Conservation (phyloP, 2,329 filamentous ascomycete genomes). For the Leptodontidium sp. region DNA sequence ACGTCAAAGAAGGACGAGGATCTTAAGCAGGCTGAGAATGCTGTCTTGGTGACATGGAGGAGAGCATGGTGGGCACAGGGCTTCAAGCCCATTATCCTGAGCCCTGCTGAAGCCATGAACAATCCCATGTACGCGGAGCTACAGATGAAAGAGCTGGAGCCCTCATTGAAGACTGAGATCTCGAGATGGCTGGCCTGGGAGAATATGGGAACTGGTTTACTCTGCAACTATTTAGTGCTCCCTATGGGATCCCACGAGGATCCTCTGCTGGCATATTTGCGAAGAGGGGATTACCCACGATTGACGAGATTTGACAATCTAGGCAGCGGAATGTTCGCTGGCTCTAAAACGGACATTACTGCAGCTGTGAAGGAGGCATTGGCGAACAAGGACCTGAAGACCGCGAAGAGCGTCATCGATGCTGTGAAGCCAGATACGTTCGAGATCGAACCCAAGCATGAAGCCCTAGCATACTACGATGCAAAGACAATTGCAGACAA, state of each 20-base stretch:
- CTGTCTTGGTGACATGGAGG: slow-evolving; percentile 85
- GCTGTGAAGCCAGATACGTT: slow-evolving; percentile 68
- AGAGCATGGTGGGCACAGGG: slow-evolving; percentile 96
- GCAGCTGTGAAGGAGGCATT: slow-evolving; percentile 69
- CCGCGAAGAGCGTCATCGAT: slow-evolving; percentile 69
- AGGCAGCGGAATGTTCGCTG: slow-evolving; percentile 76
- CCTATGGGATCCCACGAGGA: slow-evolving; percentile 85
- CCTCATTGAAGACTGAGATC: slow-evolving; percentile 71
- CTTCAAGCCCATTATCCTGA: slow-evolving; percentile 84
- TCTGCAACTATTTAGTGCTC: slow-evolving; percentile 80
- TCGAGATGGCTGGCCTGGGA: slow-evolving; percentile 94
- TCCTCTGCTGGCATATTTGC: slow-evolving; percentile 73
- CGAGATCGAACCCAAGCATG: slow-evolving; percentile 68
- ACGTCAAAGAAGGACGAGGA: slow-evolving; percentile 67
- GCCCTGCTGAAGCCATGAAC: slow-evolving; percentile 80
- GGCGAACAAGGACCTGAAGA: slow-evolving; percentile 60
- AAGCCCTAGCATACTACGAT: slow-evolving; percentile 81
- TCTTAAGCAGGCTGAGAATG: slow-evolving; percentile 76
- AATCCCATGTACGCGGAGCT: slow-evolving; percentile 81
- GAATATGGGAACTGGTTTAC: slow-evolving; percentile 83
- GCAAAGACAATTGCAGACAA: slow-evolving; percentile 65
- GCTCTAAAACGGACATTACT: slow-evolving; percentile 69
- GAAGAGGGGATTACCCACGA: slow-evolving; percentile 76
- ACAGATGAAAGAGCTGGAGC: slow-evolving; percentile 67
- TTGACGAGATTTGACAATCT: slow-evolving; percentile 79